Conservation (phyloP, 2,329 filamentous ascomycete species). For the Fusarium sp. region DNA sequence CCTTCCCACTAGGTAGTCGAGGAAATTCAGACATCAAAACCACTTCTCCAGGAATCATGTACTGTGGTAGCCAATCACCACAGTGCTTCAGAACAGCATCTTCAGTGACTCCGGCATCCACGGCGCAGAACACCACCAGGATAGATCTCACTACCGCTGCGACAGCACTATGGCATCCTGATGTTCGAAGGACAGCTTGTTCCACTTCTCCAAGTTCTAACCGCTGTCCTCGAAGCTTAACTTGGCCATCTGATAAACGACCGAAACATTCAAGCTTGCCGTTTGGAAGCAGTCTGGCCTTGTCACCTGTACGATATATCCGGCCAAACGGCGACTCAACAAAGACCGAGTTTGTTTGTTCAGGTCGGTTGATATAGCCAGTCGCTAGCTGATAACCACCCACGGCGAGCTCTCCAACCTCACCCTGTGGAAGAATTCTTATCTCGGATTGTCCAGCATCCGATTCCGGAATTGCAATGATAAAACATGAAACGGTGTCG, state of each 20-base stretch:
- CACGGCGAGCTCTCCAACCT: slow-evolving; percentile 82
- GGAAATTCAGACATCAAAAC: slow-evolving; percentile 74
- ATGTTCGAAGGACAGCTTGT: slow-evolving; percentile 70
- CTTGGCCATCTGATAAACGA: slow-evolving; percentile 81
- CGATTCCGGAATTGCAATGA: slow-evolving; percentile 63
- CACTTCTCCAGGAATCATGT: slow-evolving; percentile 85
- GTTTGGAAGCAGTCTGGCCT: slow-evolving; percentile 73
- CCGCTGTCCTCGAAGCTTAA: slow-evolving; percentile 87
- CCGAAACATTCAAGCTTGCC: slow-evolving; percentile 86
- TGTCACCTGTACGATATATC: slow-evolving; percentile 88
- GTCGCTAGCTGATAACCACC: slow-evolving; percentile 83
- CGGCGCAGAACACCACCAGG: slow-evolving; percentile 79
- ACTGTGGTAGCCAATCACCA: slow-evolving; percentile 79
- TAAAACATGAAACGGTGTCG: slow-evolving; percentile 81
- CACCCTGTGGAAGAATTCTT: slow-evolving; percentile 70
- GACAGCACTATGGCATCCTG: slow-evolving; percentile 72
- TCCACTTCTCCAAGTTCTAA: slow-evolving; percentile 85
- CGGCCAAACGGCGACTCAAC: slow-evolving; percentile 73
- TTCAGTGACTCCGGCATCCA: slow-evolving; percentile 53
- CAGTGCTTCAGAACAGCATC: slow-evolving; percentile 68
- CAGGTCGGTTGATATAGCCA: slow-evolving; percentile 83
- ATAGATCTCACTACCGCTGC: slow-evolving; percentile 74
- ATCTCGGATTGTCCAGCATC: slow-evolving; percentile 48
- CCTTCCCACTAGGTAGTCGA: slow-evolving; percentile 83
- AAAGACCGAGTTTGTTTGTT: slow-evolving; percentile 79